Conservation (phyloP, 768 basidiomycete genomes). For the Mycena kentingensis region DNA sequence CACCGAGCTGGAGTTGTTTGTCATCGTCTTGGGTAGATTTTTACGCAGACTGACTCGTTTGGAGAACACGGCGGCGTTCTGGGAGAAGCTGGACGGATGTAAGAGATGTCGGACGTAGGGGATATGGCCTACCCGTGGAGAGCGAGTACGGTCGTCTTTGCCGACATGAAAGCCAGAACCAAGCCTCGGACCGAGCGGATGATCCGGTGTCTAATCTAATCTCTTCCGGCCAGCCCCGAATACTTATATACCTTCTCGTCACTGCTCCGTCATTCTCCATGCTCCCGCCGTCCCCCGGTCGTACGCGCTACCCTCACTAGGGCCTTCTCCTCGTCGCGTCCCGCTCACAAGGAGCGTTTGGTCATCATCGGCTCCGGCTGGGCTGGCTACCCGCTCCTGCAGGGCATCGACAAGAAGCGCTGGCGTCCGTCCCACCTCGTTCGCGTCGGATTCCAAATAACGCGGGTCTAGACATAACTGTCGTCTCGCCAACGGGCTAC, state of each 20-base stretch:
- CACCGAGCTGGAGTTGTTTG: too few relatives aligned
- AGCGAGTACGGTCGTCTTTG: conserved; percentile 34
- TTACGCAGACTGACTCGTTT: conserved; percentile 66
- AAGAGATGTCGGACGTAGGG: too few relatives aligned
- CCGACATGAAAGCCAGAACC: neutral
- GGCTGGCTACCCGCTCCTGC: conserved; percentile 74
- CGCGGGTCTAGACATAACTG: conserved; percentile 53
- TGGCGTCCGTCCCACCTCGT: conserved; percentile 52
- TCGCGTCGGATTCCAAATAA: conserved; percentile 3
- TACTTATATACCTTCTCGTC: neutral
- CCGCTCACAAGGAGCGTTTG: conserved; percentile 45
- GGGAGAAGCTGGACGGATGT: conserved; percentile 54
- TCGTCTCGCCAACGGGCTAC: conserved; percentile 67
- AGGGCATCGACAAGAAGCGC: conserved; percentile 67
- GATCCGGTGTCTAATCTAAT: conserved; percentile 6
- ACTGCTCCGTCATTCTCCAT: conserved; percentile 6
- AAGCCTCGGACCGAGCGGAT: neutral
- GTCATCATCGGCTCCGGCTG: conserved; percentile 78
- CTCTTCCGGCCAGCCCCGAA: conserved; percentile 17
- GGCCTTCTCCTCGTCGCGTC: conserved; percentile 42
- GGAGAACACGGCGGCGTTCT: conserved; percentile 70
- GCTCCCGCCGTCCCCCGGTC: neutral
- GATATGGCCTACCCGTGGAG: conserved; percentile 53
- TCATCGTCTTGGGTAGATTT: too few relatives aligned
- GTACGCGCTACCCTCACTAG: too few relatives aligned